Conservation (phyloP, 441 rosid species). For the Lepidium campestre region DNA sequence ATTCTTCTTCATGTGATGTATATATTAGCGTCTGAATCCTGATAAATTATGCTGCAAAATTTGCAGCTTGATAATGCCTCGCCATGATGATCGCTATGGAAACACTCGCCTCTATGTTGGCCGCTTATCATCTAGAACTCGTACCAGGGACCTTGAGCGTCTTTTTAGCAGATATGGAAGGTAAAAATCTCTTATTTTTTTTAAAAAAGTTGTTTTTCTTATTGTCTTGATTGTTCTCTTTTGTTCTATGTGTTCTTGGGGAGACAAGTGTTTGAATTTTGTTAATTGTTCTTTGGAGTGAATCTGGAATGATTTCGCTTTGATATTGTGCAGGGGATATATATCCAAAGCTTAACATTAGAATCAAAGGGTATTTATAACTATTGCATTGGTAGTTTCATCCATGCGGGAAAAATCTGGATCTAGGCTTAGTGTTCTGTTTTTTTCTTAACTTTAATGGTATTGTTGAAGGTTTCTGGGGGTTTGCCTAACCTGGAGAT, state of each 20-base stretch:
- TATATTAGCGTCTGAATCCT: neutral
- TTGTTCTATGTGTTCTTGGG: neutral
- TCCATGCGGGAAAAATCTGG: conserved; percentile 35
- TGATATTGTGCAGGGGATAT: neutral
- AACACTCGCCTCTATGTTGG: conserved; percentile 74
- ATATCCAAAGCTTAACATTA: neutral
- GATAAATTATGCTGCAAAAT: neutral
- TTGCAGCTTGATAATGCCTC: conserved; percentile 22
- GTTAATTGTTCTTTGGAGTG: neutral
- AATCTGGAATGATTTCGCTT: neutral
- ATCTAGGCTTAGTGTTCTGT: conserved; percentile 41
- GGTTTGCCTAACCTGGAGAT: conserved; percentile 69
- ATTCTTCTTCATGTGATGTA: neutral
- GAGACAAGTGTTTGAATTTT: neutral
- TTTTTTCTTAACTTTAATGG: conserved; percentile 52
- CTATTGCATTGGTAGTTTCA: conserved; percentile 21
- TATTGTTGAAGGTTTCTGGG: conserved; percentile 70
- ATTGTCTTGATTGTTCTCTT: neutral
- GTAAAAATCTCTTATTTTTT: conserved; percentile 15
- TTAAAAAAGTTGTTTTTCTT: no score
- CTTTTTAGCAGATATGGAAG: conserved; percentile 82
- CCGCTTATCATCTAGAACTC: conserved; percentile 55
- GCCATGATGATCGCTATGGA: conserved; percentile 31
- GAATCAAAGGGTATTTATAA: neutral
- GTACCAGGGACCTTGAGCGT: conserved; percentile 74